Evolutionary conservation across 352 stramenopile genomes (phyloP), one percentile per base, ranked within the genome.

Genomic region (Discostella stelligera): DNA sequence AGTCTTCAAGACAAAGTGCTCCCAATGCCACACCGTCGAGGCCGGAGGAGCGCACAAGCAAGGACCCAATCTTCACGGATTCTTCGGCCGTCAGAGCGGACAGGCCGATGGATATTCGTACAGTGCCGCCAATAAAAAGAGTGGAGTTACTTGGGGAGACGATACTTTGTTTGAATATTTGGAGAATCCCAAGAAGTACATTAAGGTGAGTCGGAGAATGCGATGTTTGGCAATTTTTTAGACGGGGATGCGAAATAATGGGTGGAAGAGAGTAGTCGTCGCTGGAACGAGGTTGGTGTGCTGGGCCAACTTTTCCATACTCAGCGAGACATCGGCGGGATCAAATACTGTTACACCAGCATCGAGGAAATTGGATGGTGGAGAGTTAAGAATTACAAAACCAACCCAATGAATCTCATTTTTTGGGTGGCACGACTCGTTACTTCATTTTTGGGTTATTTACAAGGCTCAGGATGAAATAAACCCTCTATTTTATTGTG

Each of bases 101-200:
- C 93, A 97, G 89, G 95, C 95, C 30, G 94, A 97, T 18, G 95
- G 95, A 75, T 99, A 98, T 92, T 98, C 95, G 65, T 99, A 99
- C 94, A 98, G 96, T 67, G 90, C 91, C 48, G 97, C 97, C 77
- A 99, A 99, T 93, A 99, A 99, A 95, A 98, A 98, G 89, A 98
- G 94, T 79, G 93, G 93, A 58, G 93, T 99, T 69, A 90, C 87
- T 13, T 99, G 97, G 97, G 96, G 88, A 16, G 96, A 99, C 58
- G 94, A 97, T 78, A 98, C 96, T 52, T 88, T 99, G 18, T 99
- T 99, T 21, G 70, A 98, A 74, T 99, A 99, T 92, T 91, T 99
- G 49, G 91, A 98, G 37, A 97, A 97, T 61, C 97, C 97, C 14
- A 99, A 99, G 95, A 99, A 99, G 93, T 99, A 99, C 95, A 99